Conservation (phyloP, 2,329 filamentous ascomycete genomes). For the Trichoderma lentiforme region DNA sequence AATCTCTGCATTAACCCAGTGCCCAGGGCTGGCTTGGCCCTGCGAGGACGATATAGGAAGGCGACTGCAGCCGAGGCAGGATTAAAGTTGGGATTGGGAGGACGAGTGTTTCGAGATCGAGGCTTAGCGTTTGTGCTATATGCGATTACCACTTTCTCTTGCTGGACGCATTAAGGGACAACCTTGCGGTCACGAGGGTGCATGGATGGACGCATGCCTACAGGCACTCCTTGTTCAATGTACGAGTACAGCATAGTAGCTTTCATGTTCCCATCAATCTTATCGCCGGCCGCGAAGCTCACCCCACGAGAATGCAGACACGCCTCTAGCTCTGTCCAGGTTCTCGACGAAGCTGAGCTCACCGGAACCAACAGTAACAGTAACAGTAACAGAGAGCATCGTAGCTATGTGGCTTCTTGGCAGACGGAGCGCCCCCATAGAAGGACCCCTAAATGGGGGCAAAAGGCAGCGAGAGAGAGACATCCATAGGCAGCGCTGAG, state of each 20-base stretch:
- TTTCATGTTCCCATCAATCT: not conserved
- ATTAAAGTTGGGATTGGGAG: not conserved
- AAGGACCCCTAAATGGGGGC: not conserved
- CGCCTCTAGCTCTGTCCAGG: not conserved
- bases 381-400: not conserved
- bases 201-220: not conserved
- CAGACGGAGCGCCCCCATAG: not conserved
- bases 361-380: not conserved
- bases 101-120: not conserved
- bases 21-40: not conserved
- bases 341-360: not conserved
- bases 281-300: not conserved
- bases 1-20: not conserved
- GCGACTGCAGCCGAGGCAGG: not conserved
- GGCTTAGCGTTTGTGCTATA: conserved; percentile 1
- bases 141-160: conserved; percentile 17
- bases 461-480: not conserved
- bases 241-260: not conserved
- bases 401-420: not conserved
- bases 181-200: not conserved
- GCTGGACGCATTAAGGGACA: not conserved
- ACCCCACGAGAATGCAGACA: not conserved
- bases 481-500: not conserved
- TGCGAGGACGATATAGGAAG: conserved; percentile 1
- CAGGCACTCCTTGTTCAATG: not conserved